Base-by-base conservation (phyloP, 1,284 basidiomycete species). In the Ganoderma meredithae region DNA sequence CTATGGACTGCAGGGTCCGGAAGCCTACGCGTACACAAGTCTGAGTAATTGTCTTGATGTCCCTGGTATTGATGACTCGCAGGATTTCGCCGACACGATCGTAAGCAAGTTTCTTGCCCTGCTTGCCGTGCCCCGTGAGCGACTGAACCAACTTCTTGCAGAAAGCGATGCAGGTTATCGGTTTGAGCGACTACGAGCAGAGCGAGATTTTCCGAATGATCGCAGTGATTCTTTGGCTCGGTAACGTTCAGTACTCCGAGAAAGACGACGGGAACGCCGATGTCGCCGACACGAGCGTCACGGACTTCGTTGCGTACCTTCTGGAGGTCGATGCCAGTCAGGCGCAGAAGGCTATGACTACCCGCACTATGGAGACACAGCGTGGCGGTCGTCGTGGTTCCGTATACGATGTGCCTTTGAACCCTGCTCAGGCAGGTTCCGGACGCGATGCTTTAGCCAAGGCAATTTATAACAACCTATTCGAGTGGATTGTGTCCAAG, bases 401-500 rank as follows among this genome's bases (percentile, higher is more conserved):
- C 1, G 88, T 99, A 17, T 99, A 99, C 79, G 95, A 99, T 76
- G 97, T 99, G 1, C 98, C 98, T 1, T 84, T 98, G 65, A 99
- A 99, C 77, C 93, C 94, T 8, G 87, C 96, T 6, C 98, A 99
- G 79, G 98, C 98, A 1, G 83, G 83, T 6, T 87, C 97, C 1
- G 95, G 95, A 56, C 85, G 97, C 69, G 95, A 99, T 81, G 98
- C 98, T 0, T 84, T 99, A 41, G 85, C 97, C 7, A 98, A 99
- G 80, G 98, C 97, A 12, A 91, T 99, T 69, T 99, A 99, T 83
- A 99, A 98, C 84, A 99, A 99, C 80, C 84, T 99, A 25, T 99
- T 99, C 79, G 97, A 99, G 78, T 99, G 98, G 98, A 99, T 99
- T 75, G 98, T 99, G 43, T 94, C 95, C 27, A 90, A 96, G 68